Percentiles rank a stretch among this genome's conserved stretches.
Evolutionary conservation across 31 red algal species (phyloP).

Genomic region (Odonthalia washingtoniensis): DNA sequence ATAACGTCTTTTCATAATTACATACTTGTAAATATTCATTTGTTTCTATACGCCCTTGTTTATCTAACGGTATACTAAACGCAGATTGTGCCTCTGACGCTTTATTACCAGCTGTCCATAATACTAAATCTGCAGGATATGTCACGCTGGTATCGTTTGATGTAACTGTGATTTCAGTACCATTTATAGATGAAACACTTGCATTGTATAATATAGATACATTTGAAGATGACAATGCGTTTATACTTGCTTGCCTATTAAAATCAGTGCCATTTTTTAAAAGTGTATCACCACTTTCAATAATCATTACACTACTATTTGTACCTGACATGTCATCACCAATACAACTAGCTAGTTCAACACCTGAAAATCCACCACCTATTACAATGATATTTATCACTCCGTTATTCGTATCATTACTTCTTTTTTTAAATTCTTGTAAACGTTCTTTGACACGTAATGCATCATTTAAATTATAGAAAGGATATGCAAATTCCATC

Average conservation of each 20-base stretch:
- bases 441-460: conserved; percentile 70
- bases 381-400: conserved; percentile 86
- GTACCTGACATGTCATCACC: conserved; percentile 79
- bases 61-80: conserved; percentile 65
- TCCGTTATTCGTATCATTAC: not conserved
- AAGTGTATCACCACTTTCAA: conserved; percentile 71
- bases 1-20: conserved; percentile 55
- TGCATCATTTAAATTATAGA: conserved; percentile 79
- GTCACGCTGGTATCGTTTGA: conserved; percentile 8
- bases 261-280: conserved; percentile 58
- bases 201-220: conserved; percentile 64
- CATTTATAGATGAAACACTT: conserved; percentile 36
- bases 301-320: conserved; percentile 72
- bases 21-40: conserved; percentile 74
- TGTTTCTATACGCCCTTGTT: conserved; percentile 64
- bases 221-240: conserved; percentile 46
- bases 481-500: conserved; percentile 78
- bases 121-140: conserved; percentile 82
- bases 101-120: conserved; percentile 91
- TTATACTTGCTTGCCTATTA: conserved; percentile 62
- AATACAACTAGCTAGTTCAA: conserved; percentile 90
- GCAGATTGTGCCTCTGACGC: conserved; percentile 44
- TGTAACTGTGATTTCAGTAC: conserved; percentile 43
- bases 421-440: conserved; percentile 19
- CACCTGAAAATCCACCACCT: conserved; percentile 88